Percentiles rank a stretch among this genome's conserved stretches.
Evolutionary conservation across 192 early-diverging fungal genomes (phyloP).

Genomic region (Ambispora gerdemannii): DNA sequence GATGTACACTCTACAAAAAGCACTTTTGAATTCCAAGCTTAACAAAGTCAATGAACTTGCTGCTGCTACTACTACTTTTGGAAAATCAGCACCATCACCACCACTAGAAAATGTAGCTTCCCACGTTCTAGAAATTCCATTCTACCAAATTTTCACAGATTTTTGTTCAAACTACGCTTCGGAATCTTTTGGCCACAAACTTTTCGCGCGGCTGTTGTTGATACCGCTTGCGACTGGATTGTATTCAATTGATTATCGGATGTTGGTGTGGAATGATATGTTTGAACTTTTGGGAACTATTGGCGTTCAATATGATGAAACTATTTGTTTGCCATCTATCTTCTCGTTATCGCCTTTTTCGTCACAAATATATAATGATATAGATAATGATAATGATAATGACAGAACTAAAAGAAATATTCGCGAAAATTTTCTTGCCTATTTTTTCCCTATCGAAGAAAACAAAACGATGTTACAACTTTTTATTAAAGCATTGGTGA

Average conservation of each 20-base stretch:
- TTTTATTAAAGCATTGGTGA: constrained; percentile 9
- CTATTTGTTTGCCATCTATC: constrained; percentile 8
- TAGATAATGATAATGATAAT: too few relatives aligned
- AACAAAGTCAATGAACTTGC: neutral
- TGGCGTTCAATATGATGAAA: constrained; percentile 19
- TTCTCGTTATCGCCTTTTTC: too few relatives aligned
- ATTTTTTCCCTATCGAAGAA: constrained; percentile 27
- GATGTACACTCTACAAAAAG: neutral
- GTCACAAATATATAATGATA: too few relatives aligned
- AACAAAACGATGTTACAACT: constrained; percentile 6
- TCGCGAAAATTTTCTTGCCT: neutral
- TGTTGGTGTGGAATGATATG: constrained; percentile 24
- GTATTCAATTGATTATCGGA: constrained; percentile 17
- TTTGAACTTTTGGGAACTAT: constrained; percentile 9
- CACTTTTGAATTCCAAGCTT: neutral
- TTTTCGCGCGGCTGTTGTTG: constrained; percentile 2
- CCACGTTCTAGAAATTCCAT: neutral
- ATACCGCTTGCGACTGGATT: neutral
- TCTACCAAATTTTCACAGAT: constrained; percentile 28
- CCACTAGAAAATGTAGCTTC: neutral
- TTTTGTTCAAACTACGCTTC: constrained; percentile 7
- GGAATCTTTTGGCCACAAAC: constrained; percentile 26
- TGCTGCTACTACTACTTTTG: neutral
- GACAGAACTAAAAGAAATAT: neutral
- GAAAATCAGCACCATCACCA: neutral